A percentile compares a stretch with the other conserved stretches of the same genome.
Evolutionary conservation across 1,284 basidiomycete genomes (phyloP).

Genomic region (Leccinum pachyderme): DNA sequence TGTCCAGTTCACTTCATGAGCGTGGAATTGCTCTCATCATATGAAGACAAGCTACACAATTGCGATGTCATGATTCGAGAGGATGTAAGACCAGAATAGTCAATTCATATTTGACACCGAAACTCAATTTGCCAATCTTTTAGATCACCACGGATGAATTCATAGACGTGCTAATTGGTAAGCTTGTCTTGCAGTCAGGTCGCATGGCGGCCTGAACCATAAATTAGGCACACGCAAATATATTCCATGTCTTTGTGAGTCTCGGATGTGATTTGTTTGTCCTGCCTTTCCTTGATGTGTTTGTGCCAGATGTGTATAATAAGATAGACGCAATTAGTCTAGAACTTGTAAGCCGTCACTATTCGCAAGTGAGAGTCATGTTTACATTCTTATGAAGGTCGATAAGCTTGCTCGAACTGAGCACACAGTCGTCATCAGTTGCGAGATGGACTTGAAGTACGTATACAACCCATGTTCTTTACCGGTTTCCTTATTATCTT

Average conservation of each 20-base stretch:
- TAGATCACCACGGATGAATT: conserved; percentile 96
- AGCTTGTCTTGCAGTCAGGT: conserved; percentile 7
- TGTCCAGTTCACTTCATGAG: conserved; percentile 24
- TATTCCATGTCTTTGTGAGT: conserved; percentile 81
- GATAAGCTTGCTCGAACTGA: conserved; percentile 86
- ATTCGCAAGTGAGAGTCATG: background rate
- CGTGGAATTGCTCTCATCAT: conserved; percentile 4
- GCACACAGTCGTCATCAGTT: conserved; percentile 92
- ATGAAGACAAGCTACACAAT: conserved; percentile 80
- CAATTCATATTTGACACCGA: background rate
- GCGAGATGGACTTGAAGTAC: conserved; percentile 87
- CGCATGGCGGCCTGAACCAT: conserved; percentile 3
- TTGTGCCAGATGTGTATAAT: conserved; percentile 80
- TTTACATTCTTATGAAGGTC: conserved; percentile 38
- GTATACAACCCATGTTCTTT: conserved; percentile 13
- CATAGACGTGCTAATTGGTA: conserved; percentile 93
- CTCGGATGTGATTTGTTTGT: background rate
- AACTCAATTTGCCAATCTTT: background rate
- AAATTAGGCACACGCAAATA: conserved; percentile 85
- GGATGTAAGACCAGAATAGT: conserved; percentile 61
- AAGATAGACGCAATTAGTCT: conserved; percentile 91
- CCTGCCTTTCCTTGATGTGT: background rate
- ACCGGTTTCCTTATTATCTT: background rate
- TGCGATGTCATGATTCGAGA: conserved; percentile 97
- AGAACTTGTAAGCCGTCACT: conserved; percentile 53